Conservation (phyloP, 768 basidiomycete genomes). For the Tephrocybe sp. region DNA sequence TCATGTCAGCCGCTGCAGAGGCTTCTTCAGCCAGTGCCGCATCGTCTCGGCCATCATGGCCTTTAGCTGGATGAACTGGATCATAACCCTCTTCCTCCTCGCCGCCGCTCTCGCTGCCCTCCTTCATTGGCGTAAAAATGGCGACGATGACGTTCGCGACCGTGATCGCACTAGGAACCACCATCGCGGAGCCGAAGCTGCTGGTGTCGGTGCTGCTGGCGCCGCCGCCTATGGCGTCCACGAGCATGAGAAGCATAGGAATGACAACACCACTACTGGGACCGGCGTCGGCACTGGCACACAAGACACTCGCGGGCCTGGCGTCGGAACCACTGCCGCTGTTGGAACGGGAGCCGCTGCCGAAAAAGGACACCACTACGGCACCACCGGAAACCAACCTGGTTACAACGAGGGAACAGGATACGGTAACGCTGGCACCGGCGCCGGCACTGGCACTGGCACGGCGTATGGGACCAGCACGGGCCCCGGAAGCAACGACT, state of each 20-base stretch:
- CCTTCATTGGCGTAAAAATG: conserved; percentile 3
- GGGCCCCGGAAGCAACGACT: too few species aligned
- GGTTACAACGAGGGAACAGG: background rate
- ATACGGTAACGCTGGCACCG: background rate
- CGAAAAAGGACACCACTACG: background rate
- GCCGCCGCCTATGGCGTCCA: background rate
- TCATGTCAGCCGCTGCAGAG: conserved; percentile 57
- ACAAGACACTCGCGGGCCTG: background rate
- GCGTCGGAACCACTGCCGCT: background rate
- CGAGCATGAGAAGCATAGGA: background rate
- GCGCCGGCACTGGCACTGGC: background rate
- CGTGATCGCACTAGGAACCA: background rate
- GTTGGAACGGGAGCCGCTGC: background rate
- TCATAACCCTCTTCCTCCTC: conserved; percentile 48
- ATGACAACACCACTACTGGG: background rate
- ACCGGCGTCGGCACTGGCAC: background rate
- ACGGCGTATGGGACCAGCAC: background rate
- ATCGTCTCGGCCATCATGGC: conserved; percentile 65
- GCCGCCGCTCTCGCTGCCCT: conserved; percentile 33
- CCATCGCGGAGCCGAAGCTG: conserved; percentile 6
- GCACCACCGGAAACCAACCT: background rate
- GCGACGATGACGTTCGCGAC: background rate
- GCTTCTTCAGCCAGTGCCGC: conserved; percentile 48
- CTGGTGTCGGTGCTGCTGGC: conserved; percentile 1
- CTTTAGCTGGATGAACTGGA: conserved; percentile 69